These are phyloP conservation scores for Gossypium arboreum DNA, from an alignment of 345 rosid species.

Conservation along the genomic window DNA sequence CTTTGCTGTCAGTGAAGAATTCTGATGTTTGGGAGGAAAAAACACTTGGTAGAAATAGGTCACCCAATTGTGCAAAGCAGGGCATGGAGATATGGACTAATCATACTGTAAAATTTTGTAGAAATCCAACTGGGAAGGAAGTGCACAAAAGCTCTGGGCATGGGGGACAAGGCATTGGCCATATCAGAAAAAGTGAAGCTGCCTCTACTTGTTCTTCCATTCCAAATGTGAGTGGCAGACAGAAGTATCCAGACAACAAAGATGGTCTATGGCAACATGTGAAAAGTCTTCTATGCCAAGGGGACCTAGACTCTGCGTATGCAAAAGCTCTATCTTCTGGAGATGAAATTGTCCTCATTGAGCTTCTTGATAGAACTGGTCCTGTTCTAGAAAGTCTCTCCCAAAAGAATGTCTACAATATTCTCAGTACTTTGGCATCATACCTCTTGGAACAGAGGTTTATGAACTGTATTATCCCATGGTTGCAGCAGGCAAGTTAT, in stretches of 20 bases:
- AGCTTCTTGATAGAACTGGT: slow-evolving; percentile 85
- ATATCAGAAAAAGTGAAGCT: slow-evolving; percentile 35
- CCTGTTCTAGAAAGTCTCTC: slow-evolving; percentile 76
- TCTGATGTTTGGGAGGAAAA: slow-evolving; percentile 53
- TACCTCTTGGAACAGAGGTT: slow-evolving; percentile 65
- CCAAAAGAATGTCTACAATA: slow-evolving; percentile 50
- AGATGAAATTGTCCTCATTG: slow-evolving; percentile 61
- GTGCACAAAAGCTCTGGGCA: slow-evolving; percentile 40
- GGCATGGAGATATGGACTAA: slow-evolving; percentile 41
- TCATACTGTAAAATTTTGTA: slow-evolving; percentile 31
- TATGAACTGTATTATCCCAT: slow-evolving; percentile 61
- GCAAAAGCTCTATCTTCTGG: slow-evolving; percentile 62
- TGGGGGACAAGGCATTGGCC: slow-evolving; percentile 33
- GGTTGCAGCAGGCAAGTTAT: slow-evolving; percentile 83
- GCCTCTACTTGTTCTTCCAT: slow-evolving; percentile 32
- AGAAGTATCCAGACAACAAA: slow-evolving; percentile 30
- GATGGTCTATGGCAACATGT: slow-evolving; percentile 50
- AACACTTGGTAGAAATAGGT: slow-evolving; percentile 41
- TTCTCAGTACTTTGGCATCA: slow-evolving; percentile 59
- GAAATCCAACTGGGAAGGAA: slow-evolving; percentile 39
- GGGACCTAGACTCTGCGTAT: slow-evolving; percentile 80
- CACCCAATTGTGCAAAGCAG: slow-evolving; percentile 36
- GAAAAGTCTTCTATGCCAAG: slow-evolving; percentile 54
- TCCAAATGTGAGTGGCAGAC: slow-evolving; percentile 33
- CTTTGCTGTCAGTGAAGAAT: slow-evolving; percentile 42